Percentiles rank a stretch among this genome's conserved stretches.
Evolutionary conservation across 139 green algal species (phyloP).

Genomic region (Micractinium sp.): DNA sequence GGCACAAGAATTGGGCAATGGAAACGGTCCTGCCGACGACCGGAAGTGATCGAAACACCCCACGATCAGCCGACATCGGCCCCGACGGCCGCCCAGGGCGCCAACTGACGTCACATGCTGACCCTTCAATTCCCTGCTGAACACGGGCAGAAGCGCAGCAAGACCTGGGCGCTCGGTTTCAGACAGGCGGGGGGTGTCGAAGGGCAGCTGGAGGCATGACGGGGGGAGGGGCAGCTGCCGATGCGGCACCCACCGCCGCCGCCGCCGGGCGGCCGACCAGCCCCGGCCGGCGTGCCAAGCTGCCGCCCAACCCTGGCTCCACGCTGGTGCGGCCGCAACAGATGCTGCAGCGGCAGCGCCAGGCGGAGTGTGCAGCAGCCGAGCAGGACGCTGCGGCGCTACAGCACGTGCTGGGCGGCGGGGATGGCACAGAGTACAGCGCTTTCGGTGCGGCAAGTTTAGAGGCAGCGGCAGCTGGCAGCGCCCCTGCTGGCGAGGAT

Average conservation of each 20-base stretch:
- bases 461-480: background rate
- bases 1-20: too few relatives aligned
- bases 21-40: too few relatives aligned
- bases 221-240: too few relatives aligned
- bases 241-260: too few relatives aligned
- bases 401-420: background rate
- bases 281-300: background rate
- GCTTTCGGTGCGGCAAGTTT: background rate
- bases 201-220: background rate
- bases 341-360: background rate
- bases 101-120: too few relatives aligned
- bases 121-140: too few relatives aligned
- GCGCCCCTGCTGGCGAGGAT: background rate
- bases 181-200: background rate
- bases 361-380: background rate
- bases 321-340: slow-evolving; percentile 1
- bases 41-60: too few relatives aligned
- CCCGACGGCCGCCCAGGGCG: too few relatives aligned
- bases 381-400: slow-evolving; percentile 12
- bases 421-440: background rate
- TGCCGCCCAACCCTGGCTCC: slow-evolving; percentile 22
- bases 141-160: too few relatives aligned
- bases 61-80: too few relatives aligned
- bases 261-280: background rate
- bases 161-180: background rate